phyloP scores from a whole-genome alignment of 768 basidiomycete species.

The Jaapia argillacea region DNA sequence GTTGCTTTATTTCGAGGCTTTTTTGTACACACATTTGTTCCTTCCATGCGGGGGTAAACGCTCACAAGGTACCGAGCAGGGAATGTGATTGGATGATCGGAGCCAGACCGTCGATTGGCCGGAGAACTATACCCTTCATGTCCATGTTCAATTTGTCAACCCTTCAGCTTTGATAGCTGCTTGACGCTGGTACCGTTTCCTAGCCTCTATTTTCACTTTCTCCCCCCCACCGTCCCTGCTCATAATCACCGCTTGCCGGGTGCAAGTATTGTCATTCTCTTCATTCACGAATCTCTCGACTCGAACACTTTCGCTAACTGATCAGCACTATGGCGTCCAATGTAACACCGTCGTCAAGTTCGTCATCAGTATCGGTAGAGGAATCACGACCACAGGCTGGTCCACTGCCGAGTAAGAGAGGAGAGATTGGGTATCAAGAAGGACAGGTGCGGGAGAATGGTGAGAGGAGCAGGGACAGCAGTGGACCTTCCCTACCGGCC shows the following conservation, averaged over 20 bases:
- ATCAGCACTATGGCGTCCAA: neutral
- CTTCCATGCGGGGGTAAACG: no score
- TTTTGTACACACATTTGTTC: no score
- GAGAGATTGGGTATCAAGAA: constrained; percentile 49
- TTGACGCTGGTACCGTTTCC: no score
- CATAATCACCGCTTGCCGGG: constrained; percentile 2
- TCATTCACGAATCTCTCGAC: neutral
- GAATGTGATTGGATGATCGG: no score
- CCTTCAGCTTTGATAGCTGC: no score
- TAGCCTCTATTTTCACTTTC: constrained; percentile 8
- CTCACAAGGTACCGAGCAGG: no score
- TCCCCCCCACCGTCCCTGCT: constrained; percentile 12
- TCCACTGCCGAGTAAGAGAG: constrained; percentile 52
- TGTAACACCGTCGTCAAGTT: constrained; percentile 1
- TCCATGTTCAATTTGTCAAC: no score
- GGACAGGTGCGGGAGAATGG: constrained; percentile 27
- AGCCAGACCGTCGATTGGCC: no score
- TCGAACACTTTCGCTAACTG: neutral
- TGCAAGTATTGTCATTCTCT: neutral
- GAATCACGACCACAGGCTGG: constrained; percentile 41
- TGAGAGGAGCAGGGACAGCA: constrained; percentile 8
- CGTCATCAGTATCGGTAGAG: constrained; percentile 6
- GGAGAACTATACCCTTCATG: no score
- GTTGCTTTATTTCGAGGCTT: no score
- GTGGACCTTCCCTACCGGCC: constrained; percentile 24